Conservation (phyloP, 805 yeast species). For the Saturnispora zaruensis region DNA sequence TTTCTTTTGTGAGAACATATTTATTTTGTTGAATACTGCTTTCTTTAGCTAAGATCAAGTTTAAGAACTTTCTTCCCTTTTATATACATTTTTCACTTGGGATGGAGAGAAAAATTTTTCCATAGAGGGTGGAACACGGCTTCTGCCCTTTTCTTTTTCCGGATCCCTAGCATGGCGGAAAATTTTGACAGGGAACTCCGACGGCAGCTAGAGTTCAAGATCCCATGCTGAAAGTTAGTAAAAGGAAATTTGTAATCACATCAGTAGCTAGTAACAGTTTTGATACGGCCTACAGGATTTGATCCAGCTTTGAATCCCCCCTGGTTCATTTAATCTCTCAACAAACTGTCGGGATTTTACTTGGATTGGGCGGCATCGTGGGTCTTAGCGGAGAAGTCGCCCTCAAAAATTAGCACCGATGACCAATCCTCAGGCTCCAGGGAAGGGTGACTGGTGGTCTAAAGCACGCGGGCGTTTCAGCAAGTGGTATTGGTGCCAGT, state of each 20-base stretch:
- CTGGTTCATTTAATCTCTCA: too few relatives aligned
- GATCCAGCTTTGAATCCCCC: too few relatives aligned
- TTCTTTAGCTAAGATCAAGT: background rate
- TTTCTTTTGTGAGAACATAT: slow-evolving; percentile 24
- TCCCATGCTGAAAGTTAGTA: too few relatives aligned
- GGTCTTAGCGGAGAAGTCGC: slow-evolving; percentile 1
- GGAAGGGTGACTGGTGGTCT: background rate
- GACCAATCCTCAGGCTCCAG: background rate
- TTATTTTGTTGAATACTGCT: background rate
- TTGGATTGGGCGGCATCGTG: background rate
- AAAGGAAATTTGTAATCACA: too few relatives aligned
- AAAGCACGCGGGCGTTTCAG: background rate
- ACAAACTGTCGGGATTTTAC: background rate
- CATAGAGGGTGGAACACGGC: background rate
- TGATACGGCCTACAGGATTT: too few relatives aligned
- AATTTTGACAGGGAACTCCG: slow-evolving; percentile 2
- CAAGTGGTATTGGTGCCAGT: background rate
- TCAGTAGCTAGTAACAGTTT: too few relatives aligned
- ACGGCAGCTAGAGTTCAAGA: too few relatives aligned
- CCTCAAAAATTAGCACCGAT: background rate
- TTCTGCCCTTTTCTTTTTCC: background rate
- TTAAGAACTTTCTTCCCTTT: background rate
- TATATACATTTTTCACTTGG: background rate
- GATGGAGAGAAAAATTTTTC: background rate
- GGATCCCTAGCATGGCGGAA: background rate